phyloP scores from a whole-genome alignment of 768 basidiomycete genomes.

The Agrocybe pediades region DNA sequence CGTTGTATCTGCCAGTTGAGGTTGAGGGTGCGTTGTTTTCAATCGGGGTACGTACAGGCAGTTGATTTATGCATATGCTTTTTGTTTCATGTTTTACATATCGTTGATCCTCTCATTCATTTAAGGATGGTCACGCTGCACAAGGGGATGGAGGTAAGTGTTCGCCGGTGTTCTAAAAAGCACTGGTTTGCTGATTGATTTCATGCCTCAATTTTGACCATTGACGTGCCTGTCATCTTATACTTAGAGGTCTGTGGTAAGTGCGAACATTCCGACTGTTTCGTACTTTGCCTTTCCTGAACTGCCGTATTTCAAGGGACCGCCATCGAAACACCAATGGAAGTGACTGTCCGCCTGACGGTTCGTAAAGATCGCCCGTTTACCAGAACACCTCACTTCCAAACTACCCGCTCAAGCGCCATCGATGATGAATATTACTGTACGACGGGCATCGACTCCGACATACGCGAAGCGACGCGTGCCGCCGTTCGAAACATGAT shows the following conservation, averaged over 20 bases:
- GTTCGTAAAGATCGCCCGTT: slow-evolving; percentile 59
- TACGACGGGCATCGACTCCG: slow-evolving; percentile 59
- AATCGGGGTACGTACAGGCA: slow-evolving; percentile 47
- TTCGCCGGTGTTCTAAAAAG: neutral
- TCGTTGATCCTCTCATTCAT: neutral
- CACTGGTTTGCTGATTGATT: neutral
- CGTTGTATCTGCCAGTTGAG: slow-evolving; percentile 57
- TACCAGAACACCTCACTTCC: slow-evolving; percentile 60
- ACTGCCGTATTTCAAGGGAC: slow-evolving; percentile 40
- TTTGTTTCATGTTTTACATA: neutral
- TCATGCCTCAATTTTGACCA: neutral
- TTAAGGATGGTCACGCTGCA: slow-evolving; percentile 64
- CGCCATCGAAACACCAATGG: slow-evolving; percentile 67
- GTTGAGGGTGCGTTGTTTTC: slow-evolving; percentile 63
- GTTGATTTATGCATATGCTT: neutral
- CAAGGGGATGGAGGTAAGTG: slow-evolving; percentile 66
- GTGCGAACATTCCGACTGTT: slow-evolving; percentile 19
- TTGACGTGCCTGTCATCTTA: too few species aligned
- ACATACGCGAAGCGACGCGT: slow-evolving; percentile 56
- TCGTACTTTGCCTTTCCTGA: neutral
- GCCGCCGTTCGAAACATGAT: slow-evolving; percentile 63
- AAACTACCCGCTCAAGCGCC: slow-evolving; percentile 28
- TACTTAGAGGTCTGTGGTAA: slow-evolving; percentile 66
- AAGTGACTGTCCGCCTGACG: slow-evolving; percentile 53
- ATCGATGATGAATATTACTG: slow-evolving; percentile 49